A percentile compares a stretch with the other conserved stretches of the same genome.
phyloP scores from a whole-genome alignment of 1,284 basidiomycete species.

The Mycosarcoma maydis region DNA sequence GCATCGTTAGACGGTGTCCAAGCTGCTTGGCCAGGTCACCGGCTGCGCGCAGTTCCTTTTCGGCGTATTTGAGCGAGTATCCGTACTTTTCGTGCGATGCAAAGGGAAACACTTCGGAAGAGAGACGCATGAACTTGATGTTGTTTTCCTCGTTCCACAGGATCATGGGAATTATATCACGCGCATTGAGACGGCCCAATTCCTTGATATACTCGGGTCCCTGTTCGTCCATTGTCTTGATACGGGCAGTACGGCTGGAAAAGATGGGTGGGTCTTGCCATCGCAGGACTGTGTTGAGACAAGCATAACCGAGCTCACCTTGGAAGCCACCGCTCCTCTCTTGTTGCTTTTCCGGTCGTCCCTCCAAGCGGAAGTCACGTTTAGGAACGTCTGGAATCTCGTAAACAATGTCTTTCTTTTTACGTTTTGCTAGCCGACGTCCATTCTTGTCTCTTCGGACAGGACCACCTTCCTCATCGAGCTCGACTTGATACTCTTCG shows the following conservation, averaged over 20 bases:
- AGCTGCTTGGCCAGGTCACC: constrained; percentile 80
- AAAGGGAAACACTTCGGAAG: constrained; percentile 84
- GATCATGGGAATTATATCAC: constrained; percentile 76
- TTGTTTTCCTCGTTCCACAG: constrained; percentile 62
- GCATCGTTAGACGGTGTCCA: constrained; percentile 83
- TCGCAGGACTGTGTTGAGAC: constrained; percentile 82
- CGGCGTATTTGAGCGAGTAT: constrained; percentile 79
- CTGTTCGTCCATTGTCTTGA: constrained; percentile 81
- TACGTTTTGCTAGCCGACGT: constrained; percentile 69
- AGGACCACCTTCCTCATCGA: constrained; percentile 52
- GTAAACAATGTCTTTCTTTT: constrained; percentile 74
- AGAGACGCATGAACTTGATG: constrained; percentile 64
- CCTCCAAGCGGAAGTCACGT: constrained; percentile 55
- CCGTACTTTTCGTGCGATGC: constrained; percentile 83
- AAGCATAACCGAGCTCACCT: constrained; percentile 75
- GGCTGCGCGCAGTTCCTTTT: constrained; percentile 71
- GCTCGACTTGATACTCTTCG: constrained; percentile 44
- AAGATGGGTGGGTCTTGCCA: constrained; percentile 78
- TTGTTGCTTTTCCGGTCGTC: constrained; percentile 31
- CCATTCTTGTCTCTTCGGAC: constrained; percentile 67
- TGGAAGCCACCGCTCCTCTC: constrained; percentile 45
- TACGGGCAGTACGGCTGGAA: constrained; percentile 79
- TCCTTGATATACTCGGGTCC: constrained; percentile 83
- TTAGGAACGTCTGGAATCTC: constrained; percentile 73
- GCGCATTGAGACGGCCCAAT: constrained; percentile 78